Base-by-base conservation (phyloP, 805 yeast genomes). In the Kodamaea hsintzibuensis region DNA sequence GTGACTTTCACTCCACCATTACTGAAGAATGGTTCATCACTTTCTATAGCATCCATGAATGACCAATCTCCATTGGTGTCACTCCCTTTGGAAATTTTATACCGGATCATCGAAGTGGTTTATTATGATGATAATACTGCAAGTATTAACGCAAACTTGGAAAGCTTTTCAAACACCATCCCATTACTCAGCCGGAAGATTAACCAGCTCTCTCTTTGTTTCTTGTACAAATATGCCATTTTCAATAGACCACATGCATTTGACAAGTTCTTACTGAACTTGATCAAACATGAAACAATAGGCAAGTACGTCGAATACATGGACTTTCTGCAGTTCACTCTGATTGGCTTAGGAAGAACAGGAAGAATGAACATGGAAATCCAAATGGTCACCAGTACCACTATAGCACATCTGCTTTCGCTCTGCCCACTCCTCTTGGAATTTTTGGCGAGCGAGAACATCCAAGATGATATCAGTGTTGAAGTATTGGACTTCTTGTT, bases 291-390 rank as follows among this genome's bases (percentile, higher is more conserved):
- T 50, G 71, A 75, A 2, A 70, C 74, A 43, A 70, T 85, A 47
- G 86, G 87, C 14, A 81, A 77, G 55, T 82, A 80, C 58, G 93
- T 89, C 17, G 84, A 85, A 60, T 84, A 86, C 50, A 80, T 92
- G 61, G 97, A 91, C 72, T 92, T 91, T 62, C 88, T 89, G 63
- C 93, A 89, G 60, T 87, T 91, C 69, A 91, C 97, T 1, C 86
- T 93, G 0, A 85, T 92, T 48, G 97, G 97, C 0, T 77, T 91
- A 47, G 97, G 97, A 1, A 77, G 97, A 58, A 88, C 97, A 0
- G 90, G 89, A 9, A 81, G 86, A 60, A 91, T 91, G 96, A 92
- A 89, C 71, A 86, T 83, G 68, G 96, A 89, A 69, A 91, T 91
- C 61, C 96, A 91, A 69, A 89, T 89, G 89, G 90, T 91, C 42